Evolutionary conservation across 2,329 filamentous ascomycete species (phyloP).

Genomic region (Diatrype stigma): DNA sequence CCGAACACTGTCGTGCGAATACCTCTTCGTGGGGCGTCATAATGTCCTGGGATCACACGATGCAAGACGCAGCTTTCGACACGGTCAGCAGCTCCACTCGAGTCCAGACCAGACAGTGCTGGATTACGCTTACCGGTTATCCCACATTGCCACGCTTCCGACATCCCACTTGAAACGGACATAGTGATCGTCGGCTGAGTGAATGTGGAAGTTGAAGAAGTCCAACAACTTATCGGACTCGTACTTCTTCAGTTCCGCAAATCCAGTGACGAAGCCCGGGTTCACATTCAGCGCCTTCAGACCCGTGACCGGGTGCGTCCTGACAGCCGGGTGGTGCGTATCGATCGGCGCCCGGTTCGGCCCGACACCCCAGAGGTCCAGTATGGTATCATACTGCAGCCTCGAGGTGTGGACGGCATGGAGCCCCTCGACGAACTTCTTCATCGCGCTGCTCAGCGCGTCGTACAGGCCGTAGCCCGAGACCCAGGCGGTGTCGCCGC

Average conservation of each 20-base stretch:
- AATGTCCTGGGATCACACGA: slow-evolving; percentile 38
- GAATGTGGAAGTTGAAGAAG: slow-evolving; percentile 42
- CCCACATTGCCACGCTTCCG: slow-evolving; percentile 48
- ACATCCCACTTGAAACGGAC: slow-evolving; percentile 48
- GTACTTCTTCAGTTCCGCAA: slow-evolving; percentile 44
- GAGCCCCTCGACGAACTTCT: slow-evolving; percentile 38
- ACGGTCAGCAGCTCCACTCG: not conserved
- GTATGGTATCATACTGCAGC: slow-evolving; percentile 42
- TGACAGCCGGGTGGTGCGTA: slow-evolving; percentile 43
- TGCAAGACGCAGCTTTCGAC: slow-evolving; percentile 29
- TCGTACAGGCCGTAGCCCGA: slow-evolving; percentile 44
- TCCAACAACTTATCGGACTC: slow-evolving; percentile 44
- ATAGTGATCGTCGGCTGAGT: slow-evolving; percentile 45
- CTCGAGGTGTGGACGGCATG: slow-evolving; percentile 43
- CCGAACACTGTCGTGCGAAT: slow-evolving; percentile 41
- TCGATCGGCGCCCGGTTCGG: slow-evolving; percentile 42
- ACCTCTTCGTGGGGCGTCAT: slow-evolving; percentile 31
- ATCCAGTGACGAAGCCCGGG: slow-evolving; percentile 41
- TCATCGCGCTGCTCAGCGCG: slow-evolving; percentile 37
- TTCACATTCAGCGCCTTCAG: slow-evolving; percentile 44
- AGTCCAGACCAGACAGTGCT: not conserved
- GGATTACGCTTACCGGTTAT: slow-evolving; percentile 34
- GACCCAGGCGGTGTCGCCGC: slow-evolving; percentile 45
- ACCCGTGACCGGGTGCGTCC: slow-evolving; percentile 45
- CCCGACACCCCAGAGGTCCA: slow-evolving; percentile 38